Evolutionary conservation across 177 flowering plant species (phyloP).

Genomic region (Tripterygium wilfordii): DNA sequence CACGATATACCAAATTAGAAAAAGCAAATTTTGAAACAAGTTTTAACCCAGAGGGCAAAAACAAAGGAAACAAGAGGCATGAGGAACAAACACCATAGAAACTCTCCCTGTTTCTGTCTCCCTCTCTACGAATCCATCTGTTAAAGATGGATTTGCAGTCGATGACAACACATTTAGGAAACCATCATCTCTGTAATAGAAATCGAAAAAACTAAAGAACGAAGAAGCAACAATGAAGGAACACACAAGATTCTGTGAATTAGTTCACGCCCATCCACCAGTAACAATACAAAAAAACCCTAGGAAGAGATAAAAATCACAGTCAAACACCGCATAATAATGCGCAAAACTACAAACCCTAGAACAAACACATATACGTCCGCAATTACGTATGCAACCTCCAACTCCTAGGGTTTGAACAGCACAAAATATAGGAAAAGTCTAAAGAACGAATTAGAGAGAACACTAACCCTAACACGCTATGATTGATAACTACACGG

Average conservation of each 20-base stretch:
- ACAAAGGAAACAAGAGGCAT: slow-evolving; percentile 1
- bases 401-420: slow-evolving; percentile 27
- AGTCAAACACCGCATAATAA: not conserved
- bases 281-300: slow-evolving; percentile 16
- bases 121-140: slow-evolving; percentile 37
- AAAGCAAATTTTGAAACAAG: slow-evolving; percentile 5
- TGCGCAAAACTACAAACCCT: slow-evolving; percentile 13
- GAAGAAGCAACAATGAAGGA: slow-evolving; percentile 3
- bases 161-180: slow-evolving; percentile 13
- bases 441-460: not conserved
- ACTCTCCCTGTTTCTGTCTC: slow-evolving; percentile 13
- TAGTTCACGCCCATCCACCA: slow-evolving; percentile 15
- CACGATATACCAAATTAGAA: too few relatives aligned
- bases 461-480: slow-evolving; percentile 19
- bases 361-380: not conserved
- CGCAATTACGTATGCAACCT: not conserved
- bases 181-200: slow-evolving; percentile 51
- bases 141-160: slow-evolving; percentile 27
- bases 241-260: slow-evolving; percentile 1
- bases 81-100: too few relatives aligned
- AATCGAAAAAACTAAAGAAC: not conserved
- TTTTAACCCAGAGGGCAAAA: not conserved
- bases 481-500: slow-evolving; percentile 7
- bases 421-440: not conserved
- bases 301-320: slow-evolving; percentile 4